Percentiles rank a stretch among this genome's conserved stretches.
phyloP scores from a whole-genome alignment of 306 rosid genomes.

The Cicer yamashitae region DNA sequence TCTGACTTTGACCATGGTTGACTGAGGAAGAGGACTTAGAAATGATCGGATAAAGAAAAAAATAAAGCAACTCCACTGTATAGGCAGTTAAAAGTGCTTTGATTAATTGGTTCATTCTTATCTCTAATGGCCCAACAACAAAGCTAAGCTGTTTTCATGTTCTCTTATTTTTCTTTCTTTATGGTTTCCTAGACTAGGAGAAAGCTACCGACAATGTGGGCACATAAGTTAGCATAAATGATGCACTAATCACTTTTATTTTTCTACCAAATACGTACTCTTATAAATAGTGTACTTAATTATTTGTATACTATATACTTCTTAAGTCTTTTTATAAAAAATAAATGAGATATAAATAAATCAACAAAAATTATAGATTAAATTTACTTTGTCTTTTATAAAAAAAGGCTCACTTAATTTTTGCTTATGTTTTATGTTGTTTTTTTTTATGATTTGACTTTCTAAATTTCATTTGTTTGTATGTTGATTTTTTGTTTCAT shows the following conservation, averaged over 20 bases:
- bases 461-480: no score
- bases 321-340: no score
- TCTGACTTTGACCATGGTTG: conserved; percentile 54
- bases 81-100: conserved; percentile 30
- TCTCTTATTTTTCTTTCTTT: conserved; percentile 34
- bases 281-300: no score
- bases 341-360: no score
- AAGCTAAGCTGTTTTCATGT: conserved; percentile 33
- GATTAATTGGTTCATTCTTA: conserved; percentile 47
- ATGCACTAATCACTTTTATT: conserved; percentile 34
- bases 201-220: conserved; percentile 45
- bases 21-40: conserved; percentile 35
- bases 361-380: no score
- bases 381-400: no score
- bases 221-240: conserved; percentile 22
- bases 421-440: no score
- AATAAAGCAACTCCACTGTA: conserved; percentile 39
- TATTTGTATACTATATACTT: no score
- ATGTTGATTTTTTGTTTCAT: no score
- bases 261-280: neutral
- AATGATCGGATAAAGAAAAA: conserved; percentile 15
- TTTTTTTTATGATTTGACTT: no score
- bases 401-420: no score
- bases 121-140: conserved; percentile 37
- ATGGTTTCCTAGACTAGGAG: conserved; percentile 37